Evolutionary conservation across 345 rosid genomes (phyloP).

Genomic region (Citropsis articulata): DNA sequence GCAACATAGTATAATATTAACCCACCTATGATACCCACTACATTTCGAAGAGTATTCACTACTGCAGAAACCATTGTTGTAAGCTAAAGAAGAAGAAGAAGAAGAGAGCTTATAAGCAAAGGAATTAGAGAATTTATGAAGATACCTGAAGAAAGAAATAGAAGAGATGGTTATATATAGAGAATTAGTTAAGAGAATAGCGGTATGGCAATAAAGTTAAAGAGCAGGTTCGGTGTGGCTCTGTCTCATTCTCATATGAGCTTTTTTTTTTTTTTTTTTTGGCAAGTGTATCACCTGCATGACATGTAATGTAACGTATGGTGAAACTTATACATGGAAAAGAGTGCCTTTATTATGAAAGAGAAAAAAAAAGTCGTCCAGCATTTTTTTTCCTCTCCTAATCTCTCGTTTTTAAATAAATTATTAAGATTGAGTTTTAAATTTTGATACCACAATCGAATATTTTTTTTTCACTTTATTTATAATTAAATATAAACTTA

Average conservation of each 20-base stretch:
- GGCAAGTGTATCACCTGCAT: conserved; percentile 21
- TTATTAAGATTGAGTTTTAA: rapidly evolving
- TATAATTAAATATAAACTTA: too few species aligned
- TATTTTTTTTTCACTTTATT: too few species aligned
- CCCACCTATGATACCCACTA: conserved; percentile 64
- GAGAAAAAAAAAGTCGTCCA: neutral
- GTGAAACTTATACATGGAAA: neutral
- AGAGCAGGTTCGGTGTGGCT: conserved; percentile 9
- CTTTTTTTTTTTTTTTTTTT: neutral
- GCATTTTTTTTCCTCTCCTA: too few species aligned
- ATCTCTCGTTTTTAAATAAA: too few species aligned
- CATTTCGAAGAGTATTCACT: conserved; percentile 36
- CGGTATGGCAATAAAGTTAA: neutral
- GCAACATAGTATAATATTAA: neutral
- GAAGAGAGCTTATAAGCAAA: neutral
- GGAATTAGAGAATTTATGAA: neutral
- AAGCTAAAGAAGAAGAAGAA: conserved; percentile 2
- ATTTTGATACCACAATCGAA: too few species aligned
- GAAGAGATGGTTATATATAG: conserved; percentile 1
- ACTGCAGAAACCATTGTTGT: conserved; percentile 50
- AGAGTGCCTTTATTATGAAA: neutral
- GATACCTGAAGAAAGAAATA: neutral
- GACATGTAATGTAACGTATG: conserved; percentile 18
- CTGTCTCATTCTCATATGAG: neutral
- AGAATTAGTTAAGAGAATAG: neutral